Base-by-base conservation (phyloP, 768 basidiomycete genomes). In the Lactarius indigo region DNA sequence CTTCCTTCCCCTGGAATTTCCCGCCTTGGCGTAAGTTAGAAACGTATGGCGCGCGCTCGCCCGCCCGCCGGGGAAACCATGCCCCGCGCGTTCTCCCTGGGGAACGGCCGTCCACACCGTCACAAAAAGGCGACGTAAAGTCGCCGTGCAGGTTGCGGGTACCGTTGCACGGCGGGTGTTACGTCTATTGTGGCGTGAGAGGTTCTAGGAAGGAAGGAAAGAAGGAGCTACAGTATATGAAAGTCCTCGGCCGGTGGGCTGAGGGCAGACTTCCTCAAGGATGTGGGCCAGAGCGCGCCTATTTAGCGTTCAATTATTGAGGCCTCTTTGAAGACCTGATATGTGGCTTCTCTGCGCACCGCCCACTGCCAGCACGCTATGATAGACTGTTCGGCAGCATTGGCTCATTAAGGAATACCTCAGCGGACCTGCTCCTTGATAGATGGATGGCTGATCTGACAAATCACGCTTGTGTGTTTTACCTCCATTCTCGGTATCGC, bases 111-210 rank as follows among this genome's bases (percentile, higher is more conserved):
- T 41, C 39, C 17, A 17, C 23, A n/a, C 13, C 50, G 23, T 13
- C 50, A 13, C n/a, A 47, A n/a, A 47, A 23, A 5, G 12, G 10
- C 47, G 23, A 52, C 26, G 26, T 52, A 52, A 52, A 52, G 26
- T 52, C 50, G 26, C 50, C 50, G 50, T 26, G 54, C 39, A 26
- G 62, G 37, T 47, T 35, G n/a, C 42, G 59, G 13, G 28, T 41
- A 31, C 35, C 47, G 47, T 50, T 26, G 31, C n/a, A 31, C 60
- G 47, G 44, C 57, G 28, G 61, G 61, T 63, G 50, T 66, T 66
- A 66, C 65, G 65, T 66, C 30, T 59, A 59, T 23, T 41, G 57
- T 66, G 65, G 65, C 65, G 61, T 66, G 65, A 63, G 65, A 59
- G 61, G 47, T 59, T 52, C 65, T 52, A 66, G 57, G 47, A 63